Conservation (phyloP, 495 filamentous ascomycete species). For the Annulohypoxylon maeteangense region DNA sequence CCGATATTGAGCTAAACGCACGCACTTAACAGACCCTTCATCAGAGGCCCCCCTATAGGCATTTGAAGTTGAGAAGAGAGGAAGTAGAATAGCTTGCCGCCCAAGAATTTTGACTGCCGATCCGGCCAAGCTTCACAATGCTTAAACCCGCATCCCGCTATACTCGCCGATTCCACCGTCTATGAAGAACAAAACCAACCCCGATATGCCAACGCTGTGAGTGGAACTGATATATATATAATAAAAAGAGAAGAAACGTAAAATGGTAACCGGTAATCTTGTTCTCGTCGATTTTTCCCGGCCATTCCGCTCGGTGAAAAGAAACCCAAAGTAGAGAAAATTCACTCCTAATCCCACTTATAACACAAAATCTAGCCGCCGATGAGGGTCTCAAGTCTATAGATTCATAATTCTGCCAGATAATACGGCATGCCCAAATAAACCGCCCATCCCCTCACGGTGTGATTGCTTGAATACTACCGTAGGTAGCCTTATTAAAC, state of each 20-base stretch:
- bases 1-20: slow-evolving; percentile 40
- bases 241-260: slow-evolving; percentile 20
- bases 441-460: slow-evolving; percentile 26
- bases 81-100: slow-evolving; percentile 32
- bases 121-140: slow-evolving; percentile 37
- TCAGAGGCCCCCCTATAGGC: slow-evolving; percentile 9
- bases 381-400: slow-evolving; percentile 50
- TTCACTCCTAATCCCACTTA: slow-evolving; percentile 30
- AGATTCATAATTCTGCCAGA: slow-evolving; percentile 42
- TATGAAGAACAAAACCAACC: slow-evolving; percentile 38
- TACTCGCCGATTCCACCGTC: slow-evolving; percentile 36
- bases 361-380: slow-evolving; percentile 48
- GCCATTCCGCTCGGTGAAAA: slow-evolving; percentile 26
- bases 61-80: slow-evolving; percentile 41
- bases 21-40: slow-evolving; percentile 26
- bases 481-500: slow-evolving; percentile 40
- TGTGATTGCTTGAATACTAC: slow-evolving; percentile 29
- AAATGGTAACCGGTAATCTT: slow-evolving; percentile 8
- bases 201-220: slow-evolving; percentile 37
- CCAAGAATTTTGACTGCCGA: slow-evolving; percentile 30
- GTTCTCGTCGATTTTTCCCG: slow-evolving; percentile 12
- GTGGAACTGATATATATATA: slow-evolving; percentile 13
- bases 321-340: slow-evolving; percentile 37
- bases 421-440: slow-evolving; percentile 37
- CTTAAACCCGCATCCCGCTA: slow-evolving; percentile 23